Conservation (phyloP, 345 rosid species). For the Arabis hirsuta region DNA sequence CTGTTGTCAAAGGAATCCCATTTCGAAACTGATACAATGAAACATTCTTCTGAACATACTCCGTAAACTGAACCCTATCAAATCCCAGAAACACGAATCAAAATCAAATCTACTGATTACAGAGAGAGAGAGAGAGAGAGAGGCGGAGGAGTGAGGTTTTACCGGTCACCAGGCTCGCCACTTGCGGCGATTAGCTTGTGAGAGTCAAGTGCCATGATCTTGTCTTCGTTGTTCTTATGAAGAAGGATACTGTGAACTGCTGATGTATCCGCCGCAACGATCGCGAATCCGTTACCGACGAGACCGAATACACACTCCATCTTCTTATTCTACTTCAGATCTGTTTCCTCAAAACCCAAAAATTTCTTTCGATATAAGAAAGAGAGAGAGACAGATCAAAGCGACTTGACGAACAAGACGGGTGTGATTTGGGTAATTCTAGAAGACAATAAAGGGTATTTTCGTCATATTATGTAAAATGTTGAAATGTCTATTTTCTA, state of each 20-base stretch:
- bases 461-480: not conserved
- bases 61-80: slow-evolving; percentile 90
- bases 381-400: slow-evolving; percentile 24
- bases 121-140: not conserved
- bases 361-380: slow-evolving; percentile 19
- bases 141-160: slow-evolving; percentile 5
- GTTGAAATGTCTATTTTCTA: not conserved
- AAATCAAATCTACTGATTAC: not conserved
- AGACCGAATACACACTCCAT: slow-evolving; percentile 98
- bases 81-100: not conserved
- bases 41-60: slow-evolving; percentile 96
- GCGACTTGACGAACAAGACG: slow-evolving; percentile 50
- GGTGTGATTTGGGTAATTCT: slow-evolving; percentile 30
- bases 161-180: slow-evolving; percentile 98
- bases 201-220: slow-evolving; percentile 93
- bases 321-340: slow-evolving; percentile 29
- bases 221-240: slow-evolving; percentile 95
- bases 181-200: slow-evolving; percentile 97
- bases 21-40: slow-evolving; percentile 88
- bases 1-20: slow-evolving; percentile 88
- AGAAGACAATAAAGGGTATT: not conserved
- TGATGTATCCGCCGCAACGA: slow-evolving; percentile 86
- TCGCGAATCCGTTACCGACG: slow-evolving; percentile 84
- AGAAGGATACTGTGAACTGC: slow-evolving; percentile 91
- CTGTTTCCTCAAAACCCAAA: slow-evolving; percentile 15